Percentiles rank a stretch among this genome's conserved stretches.
Conservation (phyloP, 164 flowering plant genomes). For the Magnolia sinica region DNA sequence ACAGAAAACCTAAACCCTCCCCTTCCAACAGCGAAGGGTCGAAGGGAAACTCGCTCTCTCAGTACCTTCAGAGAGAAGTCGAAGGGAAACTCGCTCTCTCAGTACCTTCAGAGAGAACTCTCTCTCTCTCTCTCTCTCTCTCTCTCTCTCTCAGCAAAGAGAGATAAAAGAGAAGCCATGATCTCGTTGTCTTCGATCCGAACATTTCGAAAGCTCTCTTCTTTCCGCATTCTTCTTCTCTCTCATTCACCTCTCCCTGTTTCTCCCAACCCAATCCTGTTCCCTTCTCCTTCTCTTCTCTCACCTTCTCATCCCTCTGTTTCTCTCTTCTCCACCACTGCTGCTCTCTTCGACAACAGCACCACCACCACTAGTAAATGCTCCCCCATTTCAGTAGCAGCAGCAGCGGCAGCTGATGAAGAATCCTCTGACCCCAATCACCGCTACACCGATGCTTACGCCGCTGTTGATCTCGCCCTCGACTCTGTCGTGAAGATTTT, state of each 20-base stretch:
- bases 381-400: background rate
- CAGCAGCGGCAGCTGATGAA: background rate
- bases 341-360: background rate
- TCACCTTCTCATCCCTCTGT: background rate
- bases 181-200: slow-evolving; percentile 2
- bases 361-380: background rate
- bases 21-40: no score
- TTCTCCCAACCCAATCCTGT: background rate
- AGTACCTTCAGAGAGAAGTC: no score
- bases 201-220: slow-evolving; percentile 3
- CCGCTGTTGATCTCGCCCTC: slow-evolving; percentile 70
- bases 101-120: no score
- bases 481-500: slow-evolving; percentile 93
- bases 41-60: no score
- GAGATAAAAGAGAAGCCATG: background rate
- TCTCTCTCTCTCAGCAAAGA: no score
- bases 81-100: no score
- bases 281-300: background rate
- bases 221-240: slow-evolving; percentile 6
- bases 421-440: background rate
- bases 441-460: slow-evolving; percentile 32
- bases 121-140: no score
- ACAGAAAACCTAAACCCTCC: no score
- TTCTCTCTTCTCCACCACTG: background rate
- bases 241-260: background rate